Percentiles rank a stretch among this genome's conserved stretches.
Conservation (phyloP, 2,329 filamentous ascomycete species). For the Sclerotinia spermophila region DNA sequence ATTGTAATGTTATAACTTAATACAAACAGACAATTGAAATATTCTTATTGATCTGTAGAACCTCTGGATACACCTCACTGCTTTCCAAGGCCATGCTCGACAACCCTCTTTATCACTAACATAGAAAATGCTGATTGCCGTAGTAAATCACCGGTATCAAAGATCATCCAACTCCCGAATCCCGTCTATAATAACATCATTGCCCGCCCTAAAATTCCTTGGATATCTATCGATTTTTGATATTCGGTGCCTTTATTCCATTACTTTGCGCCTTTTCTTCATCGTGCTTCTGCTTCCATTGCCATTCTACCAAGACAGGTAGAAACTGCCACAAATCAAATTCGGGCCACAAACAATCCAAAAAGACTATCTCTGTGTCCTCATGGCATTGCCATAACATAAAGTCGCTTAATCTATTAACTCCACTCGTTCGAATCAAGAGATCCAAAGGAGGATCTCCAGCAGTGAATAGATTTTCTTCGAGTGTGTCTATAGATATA, state of each 20-base stretch:
- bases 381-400: constrained; percentile 99
- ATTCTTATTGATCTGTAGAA: background rate
- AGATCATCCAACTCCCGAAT: constrained; percentile 2
- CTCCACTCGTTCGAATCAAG: constrained; percentile 87
- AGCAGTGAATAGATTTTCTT: constrained; percentile 83
- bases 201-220: background rate
- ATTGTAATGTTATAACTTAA: background rate
- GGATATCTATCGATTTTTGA: constrained; percentile 25
- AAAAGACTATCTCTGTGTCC: constrained; percentile 85
- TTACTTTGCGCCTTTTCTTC: constrained; percentile 31
- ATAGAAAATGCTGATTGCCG: background rate
- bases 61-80: background rate
- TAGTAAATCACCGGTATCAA: background rate
- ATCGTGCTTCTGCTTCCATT: constrained; percentile 50
- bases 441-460: constrained; percentile 84
- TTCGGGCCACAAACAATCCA: constrained; percentile 91
- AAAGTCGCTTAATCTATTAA: constrained; percentile 90
- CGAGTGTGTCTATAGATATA: constrained; percentile 79
- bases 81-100: background rate
- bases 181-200: background rate
- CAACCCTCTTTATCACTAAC: background rate
- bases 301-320: constrained; percentile 90
- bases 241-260: constrained; percentile 23
- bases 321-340: constrained; percentile 93
- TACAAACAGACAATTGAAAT: background rate